Base-by-base conservation (phyloP, 495 filamentous ascomycete genomes). In the Aspergillus leporis region DNA sequence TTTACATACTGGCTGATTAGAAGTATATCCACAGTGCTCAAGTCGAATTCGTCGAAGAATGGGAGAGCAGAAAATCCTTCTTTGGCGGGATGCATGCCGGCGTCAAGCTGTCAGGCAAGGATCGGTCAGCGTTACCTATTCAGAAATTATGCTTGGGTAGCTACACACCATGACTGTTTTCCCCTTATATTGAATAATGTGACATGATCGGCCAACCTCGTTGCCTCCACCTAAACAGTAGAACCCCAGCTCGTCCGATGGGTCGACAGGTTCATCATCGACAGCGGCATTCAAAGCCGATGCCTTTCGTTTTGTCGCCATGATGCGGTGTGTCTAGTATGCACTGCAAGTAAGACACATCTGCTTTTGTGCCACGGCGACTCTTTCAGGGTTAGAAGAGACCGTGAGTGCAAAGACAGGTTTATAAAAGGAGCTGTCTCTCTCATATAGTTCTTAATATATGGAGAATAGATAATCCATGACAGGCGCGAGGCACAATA, bases 131-230 rank as follows among this genome's bases (percentile, higher is more conserved):
- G 49, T 53, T 41, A 8, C 21, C 13, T n/a, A 52, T n/a, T 34
- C 23, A 23, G 21, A 25, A 45, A 22, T 40, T 13, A 36, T 13
- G 18, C 28, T 25, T n/a, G 22, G n/a, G 6, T 28, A 57, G n/a
- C 22, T 10, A 76, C 87, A 58, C 76, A 93, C 91, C 94, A 98
- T 98, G 58, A 98, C 90, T 6, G 94, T 98, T 69, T 98, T 98
- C 19, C 94, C 94, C 69, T 98, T 98, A 82, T 98, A 98, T 67
- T 97, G 91, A 28, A 98, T 85, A 58, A 98, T 96, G 71, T 98
- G 94, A 75, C 94, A 98, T 58, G 94, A 97, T 56, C 94, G 83
- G 53, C 94, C 94, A 55, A 98, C 94, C 74, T 98, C 94, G 70
- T 97, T 98, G 38, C 94, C 93, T 58, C 94, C 94, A 52, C 94